These are phyloP conservation scores for Entomortierella chlamydospora DNA, from an alignment of 192 early-diverging fungal genomes.

Conservation along the genomic window DNA sequence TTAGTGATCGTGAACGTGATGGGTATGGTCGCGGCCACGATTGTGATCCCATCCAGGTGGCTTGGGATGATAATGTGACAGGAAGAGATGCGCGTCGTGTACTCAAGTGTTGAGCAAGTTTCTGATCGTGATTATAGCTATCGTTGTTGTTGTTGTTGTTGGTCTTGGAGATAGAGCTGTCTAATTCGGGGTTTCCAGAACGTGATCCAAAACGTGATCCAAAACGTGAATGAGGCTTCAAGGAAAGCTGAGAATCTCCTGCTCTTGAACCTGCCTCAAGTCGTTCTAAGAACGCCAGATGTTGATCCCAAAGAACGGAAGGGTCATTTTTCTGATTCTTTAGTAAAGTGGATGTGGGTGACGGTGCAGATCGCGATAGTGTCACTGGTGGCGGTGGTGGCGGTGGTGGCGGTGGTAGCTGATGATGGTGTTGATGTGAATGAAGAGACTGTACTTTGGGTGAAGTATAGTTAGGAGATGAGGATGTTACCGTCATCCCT, in stretches of 20 bases:
- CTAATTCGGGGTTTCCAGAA: no score
- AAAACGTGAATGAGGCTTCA: not conserved
- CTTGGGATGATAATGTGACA: not conserved
- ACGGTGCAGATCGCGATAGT: not conserved
- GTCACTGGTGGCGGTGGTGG: not conserved
- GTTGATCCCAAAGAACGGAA: constrained; percentile 1
- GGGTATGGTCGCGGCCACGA: not conserved
- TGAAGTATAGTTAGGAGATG: not conserved
- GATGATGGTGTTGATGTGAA: constrained; percentile 3
- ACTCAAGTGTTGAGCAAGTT: not conserved
- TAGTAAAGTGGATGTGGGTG: not conserved
- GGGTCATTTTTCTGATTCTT: not conserved
- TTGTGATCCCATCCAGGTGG: not conserved
- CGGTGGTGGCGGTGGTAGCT: not conserved
- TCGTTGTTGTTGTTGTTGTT: not conserved
- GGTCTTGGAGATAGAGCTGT: no score
- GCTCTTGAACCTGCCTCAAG: not conserved
- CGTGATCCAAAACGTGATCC: no score
- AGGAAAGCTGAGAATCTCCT: not conserved
- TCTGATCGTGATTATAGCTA: not conserved
- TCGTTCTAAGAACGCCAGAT: constrained; percentile 1
- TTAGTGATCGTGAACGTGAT: not conserved
- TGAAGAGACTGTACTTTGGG: not conserved
- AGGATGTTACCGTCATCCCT: not conserved
- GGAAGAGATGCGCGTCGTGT: not conserved